A percentile compares a stretch with the other conserved stretches of the same genome.
Conservation (phyloP, 768 basidiomycete species). For the Phylloporus arenicola region DNA sequence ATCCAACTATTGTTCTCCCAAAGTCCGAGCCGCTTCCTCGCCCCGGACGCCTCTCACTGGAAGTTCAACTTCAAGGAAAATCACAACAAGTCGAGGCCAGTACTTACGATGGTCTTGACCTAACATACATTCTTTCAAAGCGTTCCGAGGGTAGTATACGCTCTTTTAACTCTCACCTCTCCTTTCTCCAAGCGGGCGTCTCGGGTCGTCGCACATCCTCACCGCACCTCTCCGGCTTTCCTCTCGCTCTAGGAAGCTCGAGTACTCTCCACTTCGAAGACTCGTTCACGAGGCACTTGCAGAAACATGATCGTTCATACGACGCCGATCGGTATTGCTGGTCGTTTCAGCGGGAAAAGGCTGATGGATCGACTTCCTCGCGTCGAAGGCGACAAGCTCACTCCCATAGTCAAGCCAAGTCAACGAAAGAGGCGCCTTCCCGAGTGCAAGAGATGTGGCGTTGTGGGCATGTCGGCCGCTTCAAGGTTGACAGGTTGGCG, state of each 20-base stretch:
- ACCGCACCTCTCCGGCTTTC: conserved; percentile 21
- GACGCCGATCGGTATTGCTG: conserved; percentile 43
- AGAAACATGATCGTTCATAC: conserved; percentile 40
- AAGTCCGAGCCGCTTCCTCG: conserved; percentile 38
- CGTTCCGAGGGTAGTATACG: conserved; percentile 30
- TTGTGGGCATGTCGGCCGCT: conserved; percentile 57
- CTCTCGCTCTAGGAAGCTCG: conserved; percentile 29
- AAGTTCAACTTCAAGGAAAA: conserved; percentile 34
- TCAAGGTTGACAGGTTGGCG: conserved; percentile 49
- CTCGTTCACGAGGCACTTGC: conserved; percentile 35
- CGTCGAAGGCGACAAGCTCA: conserved; percentile 20
- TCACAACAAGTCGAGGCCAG: conserved; percentile 12
- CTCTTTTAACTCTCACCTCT: conserved; percentile 25
- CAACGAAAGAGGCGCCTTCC: conserved; percentile 16
- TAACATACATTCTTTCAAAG: conserved; percentile 38
- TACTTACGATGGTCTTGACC: conserved; percentile 38
- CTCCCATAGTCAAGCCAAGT: conserved; percentile 13
- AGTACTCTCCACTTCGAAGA: conserved; percentile 35
- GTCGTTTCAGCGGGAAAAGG: conserved; percentile 55
- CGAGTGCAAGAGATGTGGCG: conserved; percentile 58
- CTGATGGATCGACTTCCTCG: conserved; percentile 28
- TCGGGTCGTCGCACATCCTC: conserved; percentile 15
- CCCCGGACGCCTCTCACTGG: conserved; percentile 52
- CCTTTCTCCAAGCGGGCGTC: conserved; percentile 9
- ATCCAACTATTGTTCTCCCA: conserved; percentile 34